Base-by-base conservation (phyloP, 1,284 basidiomycete genomes). In the Macrocystidia cucumis region DNA sequence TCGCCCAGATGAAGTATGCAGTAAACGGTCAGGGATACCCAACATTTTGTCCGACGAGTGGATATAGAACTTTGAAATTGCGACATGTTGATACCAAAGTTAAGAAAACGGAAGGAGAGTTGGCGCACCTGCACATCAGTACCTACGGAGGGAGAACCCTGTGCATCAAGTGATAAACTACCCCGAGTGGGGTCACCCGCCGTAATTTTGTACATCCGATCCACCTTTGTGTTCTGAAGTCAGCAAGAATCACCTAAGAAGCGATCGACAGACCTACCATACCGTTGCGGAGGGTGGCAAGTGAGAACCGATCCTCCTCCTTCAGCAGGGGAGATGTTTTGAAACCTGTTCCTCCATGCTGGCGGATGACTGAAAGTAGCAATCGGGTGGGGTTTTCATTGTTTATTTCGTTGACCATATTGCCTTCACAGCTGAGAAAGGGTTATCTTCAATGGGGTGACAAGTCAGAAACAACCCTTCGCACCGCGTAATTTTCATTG, bases 181-280 rank as follows among this genome's bases (percentile, higher is more conserved):
- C 90, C 90, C 6, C 84, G 68, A 14, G 75, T 77, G 0, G 86
- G 88, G 54, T 89, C 88, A 1, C 90, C 90, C 0, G 84, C 81
- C 9, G 72, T 74, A 43, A 92, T 82, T 37, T 56, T 62, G 46
- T 72, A 72, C 13, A 79, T 57, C 32, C 68, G 64, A 26, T 51
- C 49, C 5, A 71, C 44, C 69, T 74, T 29, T 12, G 22, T 29
- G 9, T 25, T 26, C 4, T 21, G 8, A 27, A 23, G 20, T 9
- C 7, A 28, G 35, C 9, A 32, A 14, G 26, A 33, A n/a, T n/a
- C n/a, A n/a, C n/a, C n/a, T n/a, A n/a, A n/a, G n/a, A n/a, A n/a
- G n/a, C n/a, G n/a, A n/a, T n/a, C 11, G 25, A 37, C 16, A 22
- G 24, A 25, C 47, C 14, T 36, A 55, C 54, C 44, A 54, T 44